Percentiles rank a stretch among this genome's conserved stretches.
Evolutionary conservation across 192 early-diverging fungal genomes (phyloP).

Genomic region (Linnemannia schmuckeri): DNA sequence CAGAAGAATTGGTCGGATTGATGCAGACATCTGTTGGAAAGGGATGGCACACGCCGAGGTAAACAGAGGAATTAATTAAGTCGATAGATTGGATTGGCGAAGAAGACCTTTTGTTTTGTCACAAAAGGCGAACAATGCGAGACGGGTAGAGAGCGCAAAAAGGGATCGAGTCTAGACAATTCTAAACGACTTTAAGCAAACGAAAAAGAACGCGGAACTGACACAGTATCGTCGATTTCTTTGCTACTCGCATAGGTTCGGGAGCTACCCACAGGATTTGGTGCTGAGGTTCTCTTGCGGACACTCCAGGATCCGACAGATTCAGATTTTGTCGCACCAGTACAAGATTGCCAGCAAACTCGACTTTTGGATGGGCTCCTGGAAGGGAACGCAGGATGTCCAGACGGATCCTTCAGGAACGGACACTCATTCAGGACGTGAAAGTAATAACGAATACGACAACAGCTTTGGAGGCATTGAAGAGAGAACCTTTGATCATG

Average conservation of each 20-base stretch:
- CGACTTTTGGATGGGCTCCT: slow-evolving; percentile 75
- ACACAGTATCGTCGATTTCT: not conserved
- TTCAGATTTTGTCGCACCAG: slow-evolving; percentile 83
- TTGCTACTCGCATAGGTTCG: slow-evolving; percentile 63
- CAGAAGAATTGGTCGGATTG: slow-evolving; percentile 57
- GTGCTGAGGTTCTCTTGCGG: slow-evolving; percentile 70
- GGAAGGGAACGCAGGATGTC: slow-evolving; percentile 44
- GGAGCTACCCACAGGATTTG: slow-evolving; percentile 78
- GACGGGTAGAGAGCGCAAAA: not conserved
- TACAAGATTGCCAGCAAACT: slow-evolving; percentile 82
- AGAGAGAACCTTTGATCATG: not conserved
- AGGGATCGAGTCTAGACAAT: not conserved
- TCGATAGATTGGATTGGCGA: not conserved
- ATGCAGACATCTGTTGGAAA: slow-evolving; percentile 51
- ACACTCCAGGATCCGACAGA: slow-evolving; percentile 68
- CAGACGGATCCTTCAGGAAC: slow-evolving; percentile 23
- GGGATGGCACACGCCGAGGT: slow-evolving; percentile 67
- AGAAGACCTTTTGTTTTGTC: not conserved
- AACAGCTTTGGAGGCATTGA: not conserved
- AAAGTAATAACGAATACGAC: slow-evolving; percentile 2
- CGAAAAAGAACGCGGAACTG: not conserved
- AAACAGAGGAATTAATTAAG: not conserved
- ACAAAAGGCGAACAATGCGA: not conserved
- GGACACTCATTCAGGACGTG: slow-evolving; percentile 2
- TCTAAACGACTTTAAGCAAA: not conserved